These are phyloP conservation scores for Annulohypoxylon maeteangense DNA, from an alignment of 495 filamentous ascomycete genomes.

Conservation along the genomic window DNA sequence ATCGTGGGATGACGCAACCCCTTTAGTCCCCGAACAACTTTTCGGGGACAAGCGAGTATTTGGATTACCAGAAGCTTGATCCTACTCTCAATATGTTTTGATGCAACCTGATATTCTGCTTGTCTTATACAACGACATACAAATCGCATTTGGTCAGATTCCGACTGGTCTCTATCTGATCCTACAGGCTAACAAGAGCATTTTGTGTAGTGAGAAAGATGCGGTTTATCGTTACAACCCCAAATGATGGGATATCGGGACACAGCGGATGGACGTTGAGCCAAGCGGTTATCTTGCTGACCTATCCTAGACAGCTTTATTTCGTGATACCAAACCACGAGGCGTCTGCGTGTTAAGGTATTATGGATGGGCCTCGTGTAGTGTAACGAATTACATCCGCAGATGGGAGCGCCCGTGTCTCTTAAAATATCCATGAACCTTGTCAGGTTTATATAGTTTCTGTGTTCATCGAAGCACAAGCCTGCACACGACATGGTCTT, in stretches of 20 bases:
- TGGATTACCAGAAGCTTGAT: not conserved
- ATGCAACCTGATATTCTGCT: not conserved
- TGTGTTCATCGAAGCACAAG: constrained; percentile 21
- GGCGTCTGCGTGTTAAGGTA: constrained; percentile 25
- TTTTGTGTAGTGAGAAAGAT: not conserved
- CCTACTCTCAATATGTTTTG: not conserved
- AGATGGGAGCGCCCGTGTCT: constrained; percentile 25
- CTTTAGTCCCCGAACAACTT: constrained; percentile 32
- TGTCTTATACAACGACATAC: not conserved
- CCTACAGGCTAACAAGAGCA: not conserved
- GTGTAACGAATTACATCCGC: constrained; percentile 35
- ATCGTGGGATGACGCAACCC: constrained; percentile 26
- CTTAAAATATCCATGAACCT: constrained; percentile 38
- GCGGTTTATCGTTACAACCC: not conserved
- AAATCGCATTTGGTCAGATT: not conserved
- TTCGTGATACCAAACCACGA: constrained; percentile 33
- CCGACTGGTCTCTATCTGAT: not conserved
- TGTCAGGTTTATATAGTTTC: constrained; percentile 18
- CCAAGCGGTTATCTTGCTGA: constrained; percentile 4
- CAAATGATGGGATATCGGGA: constrained; percentile 8
- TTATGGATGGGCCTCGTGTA: constrained; percentile 17
- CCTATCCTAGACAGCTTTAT: constrained; percentile 10
- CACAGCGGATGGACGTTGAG: not conserved
- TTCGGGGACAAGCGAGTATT: constrained; percentile 19
- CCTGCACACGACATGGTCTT: constrained; percentile 19